These are phyloP conservation scores for Nicotiana undulata DNA, from an alignment of 257 asterid genomes.

Conservation along the genomic window DNA sequence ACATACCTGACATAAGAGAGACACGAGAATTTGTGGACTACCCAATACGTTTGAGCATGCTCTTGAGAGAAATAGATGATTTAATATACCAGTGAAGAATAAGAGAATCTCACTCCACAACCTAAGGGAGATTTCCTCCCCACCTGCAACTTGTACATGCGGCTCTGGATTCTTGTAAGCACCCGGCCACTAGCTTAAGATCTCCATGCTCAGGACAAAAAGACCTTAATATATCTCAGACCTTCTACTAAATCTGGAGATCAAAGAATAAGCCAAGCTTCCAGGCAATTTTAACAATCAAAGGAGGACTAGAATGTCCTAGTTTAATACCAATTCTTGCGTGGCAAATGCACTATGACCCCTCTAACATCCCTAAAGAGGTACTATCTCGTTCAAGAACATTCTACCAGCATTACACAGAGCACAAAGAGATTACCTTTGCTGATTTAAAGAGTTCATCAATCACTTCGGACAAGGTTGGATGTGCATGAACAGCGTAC, in stretches of 20 bases:
- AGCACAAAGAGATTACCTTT: constrained; percentile 37
- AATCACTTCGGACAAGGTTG: constrained; percentile 88
- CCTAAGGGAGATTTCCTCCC: constrained; percentile 48
- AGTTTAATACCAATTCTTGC: too few relatives aligned
- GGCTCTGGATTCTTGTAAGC: constrained; percentile 6
- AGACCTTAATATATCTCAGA: not conserved
- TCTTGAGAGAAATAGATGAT: not conserved
- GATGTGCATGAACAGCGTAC: constrained; percentile 95
- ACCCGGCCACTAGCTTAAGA: constrained; percentile 6
- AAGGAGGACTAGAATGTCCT: too few relatives aligned
- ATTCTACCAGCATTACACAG: not conserved
- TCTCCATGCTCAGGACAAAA: not conserved
- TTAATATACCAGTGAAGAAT: constrained; percentile 52
- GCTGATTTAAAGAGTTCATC: constrained; percentile 90
- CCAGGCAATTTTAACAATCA: not conserved
- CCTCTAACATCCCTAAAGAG: too few relatives aligned
- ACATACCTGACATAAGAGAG: not conserved
- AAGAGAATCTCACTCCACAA: constrained; percentile 55
- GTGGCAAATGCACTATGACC: too few relatives aligned
- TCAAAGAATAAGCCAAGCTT: not conserved
- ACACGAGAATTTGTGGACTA: not conserved
- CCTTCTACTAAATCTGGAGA: not conserved
- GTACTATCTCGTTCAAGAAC: too few relatives aligned
- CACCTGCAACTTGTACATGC: constrained; percentile 31
- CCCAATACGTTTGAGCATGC: not conserved